Percentiles rank a stretch among this genome's conserved stretches.
Evolutionary conservation across 257 asterid species (phyloP).

Genomic region (Solanum chilense): DNA sequence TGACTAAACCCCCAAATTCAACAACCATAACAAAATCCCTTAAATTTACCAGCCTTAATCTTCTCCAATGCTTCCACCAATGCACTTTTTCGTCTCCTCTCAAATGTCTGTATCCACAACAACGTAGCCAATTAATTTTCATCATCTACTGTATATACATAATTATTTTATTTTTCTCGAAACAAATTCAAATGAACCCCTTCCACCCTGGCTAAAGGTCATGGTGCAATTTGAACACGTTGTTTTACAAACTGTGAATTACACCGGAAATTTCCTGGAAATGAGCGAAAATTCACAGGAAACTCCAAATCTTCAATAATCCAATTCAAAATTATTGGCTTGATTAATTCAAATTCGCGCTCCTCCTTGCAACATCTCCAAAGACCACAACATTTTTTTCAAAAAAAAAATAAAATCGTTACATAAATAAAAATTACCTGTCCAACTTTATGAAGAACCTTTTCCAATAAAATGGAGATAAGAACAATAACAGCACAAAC

Average conservation of each 20-base stretch:
- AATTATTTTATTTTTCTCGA: neutral
- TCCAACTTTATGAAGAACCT: slow-evolving; percentile 35
- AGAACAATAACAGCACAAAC: slow-evolving; percentile 45
- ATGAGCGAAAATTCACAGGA: too few species aligned
- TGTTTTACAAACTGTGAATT: neutral
- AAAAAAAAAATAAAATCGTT: neutral
- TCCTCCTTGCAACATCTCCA: neutral
- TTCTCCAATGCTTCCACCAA: slow-evolving; percentile 89
- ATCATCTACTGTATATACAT: neutral
- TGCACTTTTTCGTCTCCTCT: slow-evolving; percentile 42
- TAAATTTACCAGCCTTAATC: slow-evolving; percentile 59
- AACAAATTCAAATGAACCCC: neutral
- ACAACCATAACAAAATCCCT: neutral
- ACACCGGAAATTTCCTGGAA: too few species aligned
- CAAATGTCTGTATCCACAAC: slow-evolving; percentile 42
- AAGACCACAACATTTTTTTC: neutral
- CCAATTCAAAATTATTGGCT: neutral
- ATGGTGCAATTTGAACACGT: neutral
- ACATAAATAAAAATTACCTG: slow-evolving; percentile 12
- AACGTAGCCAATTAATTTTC: neutral
- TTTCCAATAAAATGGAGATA: slow-evolving; percentile 51
- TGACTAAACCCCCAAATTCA: neutral
- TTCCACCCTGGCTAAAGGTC: neutral
- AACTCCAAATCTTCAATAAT: neutral
- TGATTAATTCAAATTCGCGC: neutral